Evolutionary conservation across 1,284 basidiomycete species (phyloP).

Genomic region (Cryptococcus deneoformans): DNA sequence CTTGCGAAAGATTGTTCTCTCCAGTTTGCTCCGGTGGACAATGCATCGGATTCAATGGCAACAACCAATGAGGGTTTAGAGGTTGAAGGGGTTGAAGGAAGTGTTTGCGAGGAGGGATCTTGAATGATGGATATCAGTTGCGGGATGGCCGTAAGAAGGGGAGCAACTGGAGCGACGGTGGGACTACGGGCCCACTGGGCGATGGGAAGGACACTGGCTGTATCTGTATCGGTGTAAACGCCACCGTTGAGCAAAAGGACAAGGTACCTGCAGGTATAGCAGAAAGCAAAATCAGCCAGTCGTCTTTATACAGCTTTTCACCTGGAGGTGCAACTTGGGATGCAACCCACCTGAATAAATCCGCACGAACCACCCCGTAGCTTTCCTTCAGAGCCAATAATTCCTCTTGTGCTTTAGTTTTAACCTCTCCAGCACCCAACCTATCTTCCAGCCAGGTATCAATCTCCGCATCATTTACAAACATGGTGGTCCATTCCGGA

Average conservation of each 20-base stretch:
- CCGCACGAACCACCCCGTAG: constrained; percentile 21
- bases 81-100: neutral
- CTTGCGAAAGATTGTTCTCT: constrained; percentile 19
- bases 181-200: constrained; percentile 14
- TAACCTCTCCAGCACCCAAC: neutral
- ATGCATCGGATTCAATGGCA: constrained; percentile 20
- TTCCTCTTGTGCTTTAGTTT: constrained; percentile 6
- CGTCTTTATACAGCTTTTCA: no score
- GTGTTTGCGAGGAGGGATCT: neutral
- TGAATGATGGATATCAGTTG: constrained; percentile 6
- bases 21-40: constrained; percentile 7
- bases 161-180: neutral
- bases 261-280: constrained; percentile 17
- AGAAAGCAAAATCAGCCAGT: no score
- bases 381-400: constrained; percentile 10
- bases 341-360: constrained; percentile 25
- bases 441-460: constrained; percentile 17
- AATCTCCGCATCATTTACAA: constrained; percentile 20
- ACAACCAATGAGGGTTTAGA: constrained; percentile 15
- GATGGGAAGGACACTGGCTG: constrained; percentile 23
- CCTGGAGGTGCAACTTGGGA: no score
- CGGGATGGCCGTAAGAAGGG: neutral
- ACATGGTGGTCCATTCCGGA: constrained; percentile 18
- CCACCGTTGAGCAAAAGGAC: constrained; percentile 30
- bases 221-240: constrained; percentile 35